phyloP scores from a whole-genome alignment of 306 rosid species.

The Albizia julibrissin region DNA sequence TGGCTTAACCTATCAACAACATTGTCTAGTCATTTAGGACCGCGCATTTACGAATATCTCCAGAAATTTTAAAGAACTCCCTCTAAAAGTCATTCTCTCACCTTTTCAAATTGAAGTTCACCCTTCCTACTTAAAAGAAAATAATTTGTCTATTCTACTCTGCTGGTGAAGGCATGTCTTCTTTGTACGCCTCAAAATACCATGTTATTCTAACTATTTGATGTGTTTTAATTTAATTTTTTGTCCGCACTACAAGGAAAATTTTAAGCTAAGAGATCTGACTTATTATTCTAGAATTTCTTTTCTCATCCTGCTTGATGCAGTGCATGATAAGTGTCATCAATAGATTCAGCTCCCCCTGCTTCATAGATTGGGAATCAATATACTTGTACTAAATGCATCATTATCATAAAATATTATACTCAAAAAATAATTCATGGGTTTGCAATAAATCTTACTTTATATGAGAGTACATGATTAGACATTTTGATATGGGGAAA shows the following conservation, averaged over 20 bases:
- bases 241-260: neutral
- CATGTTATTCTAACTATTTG: neutral
- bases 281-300: neutral
- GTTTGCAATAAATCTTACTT: neutral
- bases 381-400: neutral
- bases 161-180: neutral
- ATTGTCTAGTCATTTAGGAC: neutral
- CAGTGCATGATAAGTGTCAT: neutral
- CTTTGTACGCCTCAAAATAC: neutral
- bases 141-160: neutral
- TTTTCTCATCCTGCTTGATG: neutral
- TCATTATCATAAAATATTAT: neutral
- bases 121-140: neutral
- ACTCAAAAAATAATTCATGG: neutral
- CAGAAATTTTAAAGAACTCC: neutral
- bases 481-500: conserved; percentile 23
- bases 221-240: neutral
- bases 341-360: neutral
- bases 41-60: no score
- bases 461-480: neutral
- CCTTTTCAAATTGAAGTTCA: neutral
- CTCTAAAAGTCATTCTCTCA: neutral
- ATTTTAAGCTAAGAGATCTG: neutral
- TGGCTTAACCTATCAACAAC: neutral
- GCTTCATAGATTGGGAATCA: neutral